These are phyloP conservation scores for Saccharata proteae DNA, from an alignment of 2,329 filamentous ascomycete genomes.

Conservation along the genomic window DNA sequence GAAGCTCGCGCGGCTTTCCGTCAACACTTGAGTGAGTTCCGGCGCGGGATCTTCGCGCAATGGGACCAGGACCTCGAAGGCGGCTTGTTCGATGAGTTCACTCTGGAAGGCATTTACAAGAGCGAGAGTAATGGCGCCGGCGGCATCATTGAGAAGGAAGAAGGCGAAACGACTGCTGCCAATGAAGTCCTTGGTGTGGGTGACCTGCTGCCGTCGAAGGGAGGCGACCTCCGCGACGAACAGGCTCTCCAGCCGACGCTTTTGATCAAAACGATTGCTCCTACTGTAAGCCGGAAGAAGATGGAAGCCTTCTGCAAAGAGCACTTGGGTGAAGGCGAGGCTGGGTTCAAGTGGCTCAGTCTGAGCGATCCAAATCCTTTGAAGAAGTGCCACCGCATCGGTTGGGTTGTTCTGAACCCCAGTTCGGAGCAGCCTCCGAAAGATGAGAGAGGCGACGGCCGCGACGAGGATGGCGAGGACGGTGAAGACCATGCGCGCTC, in stretches of 20 bases:
- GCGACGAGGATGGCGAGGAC: conserved; percentile 52
- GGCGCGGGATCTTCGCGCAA: conserved; percentile 65
- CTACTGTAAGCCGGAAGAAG: conserved; percentile 86
- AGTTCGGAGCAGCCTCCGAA: conserved; percentile 53
- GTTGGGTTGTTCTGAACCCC: conserved; percentile 93
- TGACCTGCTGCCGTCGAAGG: conserved; percentile 72
- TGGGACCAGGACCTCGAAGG: conserved; percentile 82
- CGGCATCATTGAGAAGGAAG: conserved; percentile 82
- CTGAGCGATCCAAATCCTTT: conserved; percentile 93
- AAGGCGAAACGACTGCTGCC: conserved; percentile 81
- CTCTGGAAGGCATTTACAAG: conserved; percentile 86
- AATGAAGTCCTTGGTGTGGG: conserved; percentile 89
- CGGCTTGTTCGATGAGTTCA: conserved; percentile 87
- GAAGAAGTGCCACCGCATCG: conserved; percentile 94
- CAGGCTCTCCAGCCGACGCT: conserved; percentile 80
- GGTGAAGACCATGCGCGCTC: conserved; percentile 26
- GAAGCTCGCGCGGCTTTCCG: conserved; percentile 68
- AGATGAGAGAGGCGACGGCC: conserved; percentile 59
- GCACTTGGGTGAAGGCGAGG: conserved; percentile 78
- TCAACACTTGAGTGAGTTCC: conserved; percentile 64
- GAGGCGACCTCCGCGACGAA: conserved; percentile 81
- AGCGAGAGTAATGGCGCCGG: conserved; percentile 80
- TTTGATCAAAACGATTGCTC: conserved; percentile 95
- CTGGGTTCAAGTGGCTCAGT: conserved; percentile 91
- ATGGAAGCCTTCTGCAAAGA: conserved; percentile 92